Conservation (phyloP, 768 basidiomycete species). For the Termitomyces sp. region DNA sequence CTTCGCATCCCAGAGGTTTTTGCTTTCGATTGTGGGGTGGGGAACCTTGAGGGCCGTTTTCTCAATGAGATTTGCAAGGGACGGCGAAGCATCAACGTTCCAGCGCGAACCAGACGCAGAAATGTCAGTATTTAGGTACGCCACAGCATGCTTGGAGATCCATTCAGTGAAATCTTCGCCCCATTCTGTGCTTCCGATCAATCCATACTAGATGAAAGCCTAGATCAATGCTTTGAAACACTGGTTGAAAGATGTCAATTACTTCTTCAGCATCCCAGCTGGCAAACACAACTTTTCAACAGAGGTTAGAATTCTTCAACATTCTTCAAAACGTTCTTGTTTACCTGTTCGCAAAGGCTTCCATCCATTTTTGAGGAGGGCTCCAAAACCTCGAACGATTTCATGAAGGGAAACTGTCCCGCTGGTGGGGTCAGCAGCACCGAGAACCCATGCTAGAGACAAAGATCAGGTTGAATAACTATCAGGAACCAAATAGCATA, state of each 20-base stretch:
- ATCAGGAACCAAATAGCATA: conserved; percentile 14
- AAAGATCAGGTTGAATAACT: not conserved
- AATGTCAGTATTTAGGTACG: conserved; percentile 82
- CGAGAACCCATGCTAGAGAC: conserved; percentile 62
- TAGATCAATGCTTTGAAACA: conserved; percentile 2
- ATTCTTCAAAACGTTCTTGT: not conserved
- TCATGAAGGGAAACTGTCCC: conserved; percentile 79
- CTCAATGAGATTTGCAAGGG: conserved; percentile 71
- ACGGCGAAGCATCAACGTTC: conserved; percentile 62
- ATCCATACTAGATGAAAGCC: conserved; percentile 37
- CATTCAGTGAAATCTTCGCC: conserved; percentile 87
- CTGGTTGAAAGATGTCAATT: conserved; percentile 19
- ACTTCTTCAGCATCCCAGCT: conserved; percentile 77
- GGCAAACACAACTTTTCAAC: conserved; percentile 48
- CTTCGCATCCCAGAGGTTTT: conserved; percentile 76
- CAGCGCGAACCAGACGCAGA: conserved; percentile 61
- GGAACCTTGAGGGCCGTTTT: conserved; percentile 63
- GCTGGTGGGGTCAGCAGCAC: conserved; percentile 73
- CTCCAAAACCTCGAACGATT: conserved; percentile 69
- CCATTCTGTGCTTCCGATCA: conserved; percentile 88
- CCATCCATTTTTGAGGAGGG: conserved; percentile 68
- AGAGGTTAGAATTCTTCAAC: not conserved
- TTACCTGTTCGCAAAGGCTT: conserved; percentile 65
- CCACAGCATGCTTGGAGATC: conserved; percentile 73
- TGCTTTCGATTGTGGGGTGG: conserved; percentile 60